Percentiles rank a stretch among this genome's conserved stretches.
These are phyloP conservation scores for Passiflora organensis DNA, from an alignment of 345 rosid genomes.

Conservation along the genomic window DNA sequence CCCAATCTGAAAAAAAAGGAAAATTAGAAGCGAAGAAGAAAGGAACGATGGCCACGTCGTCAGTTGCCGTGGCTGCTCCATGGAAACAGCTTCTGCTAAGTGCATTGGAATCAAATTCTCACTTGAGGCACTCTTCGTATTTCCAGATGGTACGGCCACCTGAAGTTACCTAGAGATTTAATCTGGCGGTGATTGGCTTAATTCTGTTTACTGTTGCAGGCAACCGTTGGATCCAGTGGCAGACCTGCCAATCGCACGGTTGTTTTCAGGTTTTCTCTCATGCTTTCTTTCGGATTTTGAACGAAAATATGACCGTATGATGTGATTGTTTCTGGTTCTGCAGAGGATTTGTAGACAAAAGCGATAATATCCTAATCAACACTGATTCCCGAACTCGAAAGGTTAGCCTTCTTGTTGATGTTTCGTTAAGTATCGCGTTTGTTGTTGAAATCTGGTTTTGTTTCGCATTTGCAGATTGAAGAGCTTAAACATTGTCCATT, in stretches of 20 bases:
- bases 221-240: slow-evolving; percentile 67
- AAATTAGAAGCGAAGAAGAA: too few relatives aligned
- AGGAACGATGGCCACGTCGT: slow-evolving; percentile 29
- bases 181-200: background rate
- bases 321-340: slow-evolving; percentile 3
- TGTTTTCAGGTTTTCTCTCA: slow-evolving; percentile 52
- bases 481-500: slow-evolving; percentile 75
- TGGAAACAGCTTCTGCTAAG: slow-evolving; percentile 81
- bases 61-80: slow-evolving; percentile 35
- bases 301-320: background rate
- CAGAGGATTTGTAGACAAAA: slow-evolving; percentile 73
- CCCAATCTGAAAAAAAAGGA: too few relatives aligned
- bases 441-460: background rate
- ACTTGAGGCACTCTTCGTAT: slow-evolving; percentile 58
- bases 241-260: slow-evolving; percentile 85
- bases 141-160: slow-evolving; percentile 47
- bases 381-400: slow-evolving; percentile 63
- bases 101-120: slow-evolving; percentile 64
- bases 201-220: slow-evolving; percentile 37
- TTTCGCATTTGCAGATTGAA: slow-evolving; percentile 48
- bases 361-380: slow-evolving; percentile 59
- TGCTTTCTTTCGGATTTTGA: background rate
- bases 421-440: background rate
- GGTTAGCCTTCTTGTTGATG: slow-evolving; percentile 24
- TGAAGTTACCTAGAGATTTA: background rate